phyloP scores from a whole-genome alignment of 768 basidiomycete genomes.

The Pleurotus djamor region DNA sequence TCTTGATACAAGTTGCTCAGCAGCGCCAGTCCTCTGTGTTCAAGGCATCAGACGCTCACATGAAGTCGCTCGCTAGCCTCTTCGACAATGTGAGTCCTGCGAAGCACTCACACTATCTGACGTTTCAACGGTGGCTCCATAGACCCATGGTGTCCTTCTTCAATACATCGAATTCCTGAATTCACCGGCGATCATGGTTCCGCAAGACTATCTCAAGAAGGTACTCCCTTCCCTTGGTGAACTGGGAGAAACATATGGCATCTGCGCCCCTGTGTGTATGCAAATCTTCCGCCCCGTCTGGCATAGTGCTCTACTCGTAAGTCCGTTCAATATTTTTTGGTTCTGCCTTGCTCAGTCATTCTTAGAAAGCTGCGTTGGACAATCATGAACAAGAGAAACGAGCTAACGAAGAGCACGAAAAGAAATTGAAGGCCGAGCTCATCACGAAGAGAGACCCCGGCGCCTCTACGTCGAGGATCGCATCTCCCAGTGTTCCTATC shows the following conservation, averaged over 20 bases:
- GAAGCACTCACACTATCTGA: no score
- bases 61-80: conserved; percentile 84
- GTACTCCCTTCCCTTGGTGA: conserved; percentile 75
- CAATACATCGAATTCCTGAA: conserved; percentile 92
- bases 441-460: conserved; percentile 76
- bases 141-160: conserved; percentile 90
- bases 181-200: conserved; percentile 61
- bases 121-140: not conserved
- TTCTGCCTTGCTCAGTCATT: conserved; percentile 7
- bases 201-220: conserved; percentile 71
- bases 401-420: conserved; percentile 76
- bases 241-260: conserved; percentile 72
- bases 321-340: conserved; percentile 16
- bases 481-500: conserved; percentile 50
- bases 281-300: conserved; percentile 87
- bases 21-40: conserved; percentile 86
- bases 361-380: conserved; percentile 57
- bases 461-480: conserved; percentile 50
- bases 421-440: conserved; percentile 76
- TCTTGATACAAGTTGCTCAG: conserved; percentile 90
- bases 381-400: conserved; percentile 67
- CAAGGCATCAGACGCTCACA: conserved; percentile 67
- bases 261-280: conserved; percentile 89
- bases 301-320: conserved; percentile 58
- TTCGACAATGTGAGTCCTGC: conserved; percentile 77